Conservation (phyloP, 2,329 filamentous ascomycete genomes). For the Magnaporthales sp. region DNA sequence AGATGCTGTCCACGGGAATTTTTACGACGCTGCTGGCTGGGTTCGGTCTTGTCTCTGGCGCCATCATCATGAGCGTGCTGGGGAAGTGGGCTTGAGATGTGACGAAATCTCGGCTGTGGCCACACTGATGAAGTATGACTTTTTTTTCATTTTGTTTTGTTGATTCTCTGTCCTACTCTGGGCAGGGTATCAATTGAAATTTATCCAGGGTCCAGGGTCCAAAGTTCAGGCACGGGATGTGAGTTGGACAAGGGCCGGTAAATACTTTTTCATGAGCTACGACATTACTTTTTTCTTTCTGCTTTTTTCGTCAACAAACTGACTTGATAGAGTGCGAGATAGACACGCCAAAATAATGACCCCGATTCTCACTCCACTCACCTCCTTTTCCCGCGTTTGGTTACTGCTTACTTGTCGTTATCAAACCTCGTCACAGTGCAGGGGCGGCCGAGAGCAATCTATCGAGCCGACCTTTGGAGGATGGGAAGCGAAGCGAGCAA, state of each 20-base stretch:
- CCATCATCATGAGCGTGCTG: slow-evolving; percentile 62
- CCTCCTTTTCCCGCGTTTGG: neutral
- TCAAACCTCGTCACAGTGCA: neutral
- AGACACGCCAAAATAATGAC: neutral
- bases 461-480: neutral
- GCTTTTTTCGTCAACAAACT: neutral
- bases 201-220: neutral
- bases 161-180: neutral
- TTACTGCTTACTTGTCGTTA: neutral
- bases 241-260: neutral
- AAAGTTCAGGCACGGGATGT: neutral
- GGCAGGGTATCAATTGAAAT: neutral
- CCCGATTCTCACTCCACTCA: neutral
- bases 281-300: neutral
- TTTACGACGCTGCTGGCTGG: slow-evolving; percentile 40
- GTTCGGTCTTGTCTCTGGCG: slow-evolving; percentile 47
- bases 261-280: neutral
- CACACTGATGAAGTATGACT: neutral
- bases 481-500: neutral
- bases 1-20: slow-evolving; percentile 43
- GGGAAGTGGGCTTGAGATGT: slow-evolving; percentile 60
- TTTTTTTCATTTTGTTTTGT: neutral
- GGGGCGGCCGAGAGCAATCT: neutral
- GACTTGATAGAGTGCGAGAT: neutral
- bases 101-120: neutral